Conservation (phyloP, 23 red algal genomes). For the Agarophyton chilense region DNA sequence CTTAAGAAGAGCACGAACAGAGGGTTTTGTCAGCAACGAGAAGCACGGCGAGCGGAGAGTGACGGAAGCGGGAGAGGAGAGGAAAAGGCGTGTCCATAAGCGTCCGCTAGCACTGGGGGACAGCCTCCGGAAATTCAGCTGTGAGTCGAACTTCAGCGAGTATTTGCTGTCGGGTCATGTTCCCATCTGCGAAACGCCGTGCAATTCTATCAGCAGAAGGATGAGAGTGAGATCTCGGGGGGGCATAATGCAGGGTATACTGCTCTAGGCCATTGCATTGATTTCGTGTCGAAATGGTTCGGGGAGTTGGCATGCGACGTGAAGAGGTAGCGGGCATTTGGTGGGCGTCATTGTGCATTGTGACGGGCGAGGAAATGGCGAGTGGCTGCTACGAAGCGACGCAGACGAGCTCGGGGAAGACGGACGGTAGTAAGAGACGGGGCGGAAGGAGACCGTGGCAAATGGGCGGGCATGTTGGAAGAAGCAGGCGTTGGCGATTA, state of each 20-base stretch:
- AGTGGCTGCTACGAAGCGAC: too few relatives aligned
- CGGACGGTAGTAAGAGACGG: background rate
- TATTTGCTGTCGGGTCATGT: constrained; percentile 48
- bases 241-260: background rate
- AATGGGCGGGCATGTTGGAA: background rate
- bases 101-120: background rate
- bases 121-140: background rate
- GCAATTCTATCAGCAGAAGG: constrained; percentile 30
- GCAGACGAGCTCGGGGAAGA: background rate
- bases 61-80: background rate
- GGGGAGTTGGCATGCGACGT: background rate
- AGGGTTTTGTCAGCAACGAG: too few relatives aligned
- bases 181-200: constrained; percentile 23
- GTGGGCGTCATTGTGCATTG: background rate
- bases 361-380: background rate
- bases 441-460: constrained; percentile 35
- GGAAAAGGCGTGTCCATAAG: background rate
- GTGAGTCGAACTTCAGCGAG: constrained; percentile 35
- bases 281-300: background rate
- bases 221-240: constrained; percentile 29
- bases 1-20: background rate
- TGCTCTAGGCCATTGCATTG: background rate
- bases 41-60: too few relatives aligned
- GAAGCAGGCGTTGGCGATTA: background rate
- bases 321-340: background rate